A percentile compares a stretch with the other conserved stretches of the same genome.
Conservation (phyloP, 2,329 filamentous ascomycete species). For the Beauveria caledonica region DNA sequence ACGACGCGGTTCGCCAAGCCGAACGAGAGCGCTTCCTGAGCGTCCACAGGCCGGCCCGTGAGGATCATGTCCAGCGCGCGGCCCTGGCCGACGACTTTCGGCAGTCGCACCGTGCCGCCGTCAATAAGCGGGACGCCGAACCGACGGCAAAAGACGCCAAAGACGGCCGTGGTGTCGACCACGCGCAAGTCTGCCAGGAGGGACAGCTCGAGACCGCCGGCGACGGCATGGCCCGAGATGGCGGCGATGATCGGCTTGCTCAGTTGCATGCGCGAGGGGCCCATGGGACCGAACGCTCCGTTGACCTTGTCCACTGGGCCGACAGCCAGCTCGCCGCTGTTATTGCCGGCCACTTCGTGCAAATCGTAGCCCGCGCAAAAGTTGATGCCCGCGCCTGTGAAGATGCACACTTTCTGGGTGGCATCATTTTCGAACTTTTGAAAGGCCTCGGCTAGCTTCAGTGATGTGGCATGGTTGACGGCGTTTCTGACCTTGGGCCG, state of each 20-base stretch:
- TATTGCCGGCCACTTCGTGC: conserved; percentile 29
- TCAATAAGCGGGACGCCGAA: conserved; percentile 28
- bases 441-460: conserved; percentile 39
- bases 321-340: conserved; percentile 5
- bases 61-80: conserved; percentile 49
- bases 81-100: conserved; percentile 42
- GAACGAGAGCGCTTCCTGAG: conserved; percentile 41
- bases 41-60: conserved; percentile 40
- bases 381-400: conserved; percentile 35
- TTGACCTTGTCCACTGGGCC: conserved; percentile 12
- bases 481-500: conserved; percentile 43
- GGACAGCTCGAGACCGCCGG: conserved; percentile 43
- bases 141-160: conserved; percentile 48
- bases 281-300: conserved; percentile 37
- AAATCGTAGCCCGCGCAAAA: conserved; percentile 50
- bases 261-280: conserved; percentile 40
- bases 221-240: conserved; percentile 44
- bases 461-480: conserved; percentile 39
- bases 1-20: conserved; percentile 47
- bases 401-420: conserved; percentile 43
- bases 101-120: conserved; percentile 43
- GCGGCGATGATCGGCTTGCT: conserved; percentile 45
- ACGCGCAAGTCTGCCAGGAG: conserved; percentile 46
- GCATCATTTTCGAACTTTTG: conserved; percentile 39
- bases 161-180: conserved; percentile 42